Conservation (phyloP, 73 alveolate species). For the Breviolum minutum region DNA sequence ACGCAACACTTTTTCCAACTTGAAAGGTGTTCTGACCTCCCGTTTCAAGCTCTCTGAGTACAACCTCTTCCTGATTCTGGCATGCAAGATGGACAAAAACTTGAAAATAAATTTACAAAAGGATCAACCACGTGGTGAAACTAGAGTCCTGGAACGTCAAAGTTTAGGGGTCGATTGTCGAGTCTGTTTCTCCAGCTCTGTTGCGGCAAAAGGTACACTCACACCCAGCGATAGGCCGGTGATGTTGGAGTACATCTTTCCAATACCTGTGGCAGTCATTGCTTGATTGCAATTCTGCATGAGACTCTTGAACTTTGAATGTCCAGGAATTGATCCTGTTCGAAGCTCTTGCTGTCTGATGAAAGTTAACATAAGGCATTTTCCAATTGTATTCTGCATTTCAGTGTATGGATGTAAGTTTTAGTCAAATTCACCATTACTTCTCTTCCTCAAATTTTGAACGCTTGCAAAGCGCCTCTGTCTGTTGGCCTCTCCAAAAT, state of each 20-base stretch:
- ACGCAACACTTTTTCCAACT: too few species aligned
- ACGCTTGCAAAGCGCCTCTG: too few species aligned
- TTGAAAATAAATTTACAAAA: neutral
- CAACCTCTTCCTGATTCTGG: too few species aligned
- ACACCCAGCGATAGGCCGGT: conserved; percentile 92
- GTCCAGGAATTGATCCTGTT: neutral
- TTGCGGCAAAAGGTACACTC: conserved; percentile 20
- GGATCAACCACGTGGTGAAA: neutral
- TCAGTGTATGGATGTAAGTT: neutral
- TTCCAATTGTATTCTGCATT: neutral
- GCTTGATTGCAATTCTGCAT: neutral
- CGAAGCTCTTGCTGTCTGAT: neutral
- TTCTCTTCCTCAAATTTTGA: too few species aligned
- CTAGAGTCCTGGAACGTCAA: too few species aligned
- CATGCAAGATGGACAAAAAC: too few species aligned
- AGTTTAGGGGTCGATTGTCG: too few species aligned
- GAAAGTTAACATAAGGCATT: too few species aligned
- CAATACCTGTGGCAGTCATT: conserved; percentile 38
- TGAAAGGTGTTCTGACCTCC: too few species aligned
- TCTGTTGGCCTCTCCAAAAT: too few species aligned
- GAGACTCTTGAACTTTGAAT: neutral
- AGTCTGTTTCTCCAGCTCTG: too few species aligned
- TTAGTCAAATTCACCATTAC: neutral
- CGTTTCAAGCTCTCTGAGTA: too few species aligned
- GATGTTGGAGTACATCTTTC: conserved; percentile 95